Evolutionary conservation across 1,284 basidiomycete species (phyloP).

Genomic region (Athelia psychrophila): DNA sequence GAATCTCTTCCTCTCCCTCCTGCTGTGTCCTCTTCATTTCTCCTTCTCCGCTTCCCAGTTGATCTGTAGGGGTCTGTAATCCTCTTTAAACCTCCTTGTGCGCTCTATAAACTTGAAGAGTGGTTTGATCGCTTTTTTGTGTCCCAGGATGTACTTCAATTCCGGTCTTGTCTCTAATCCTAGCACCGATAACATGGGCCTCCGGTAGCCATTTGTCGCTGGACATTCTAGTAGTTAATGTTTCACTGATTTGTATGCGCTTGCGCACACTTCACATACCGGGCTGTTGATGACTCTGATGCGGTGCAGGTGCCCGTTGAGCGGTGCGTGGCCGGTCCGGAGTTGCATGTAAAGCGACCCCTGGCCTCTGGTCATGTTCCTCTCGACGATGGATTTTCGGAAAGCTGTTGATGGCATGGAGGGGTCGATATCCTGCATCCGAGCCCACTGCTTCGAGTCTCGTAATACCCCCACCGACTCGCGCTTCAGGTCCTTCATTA

Average conservation of each 20-base stretch:
- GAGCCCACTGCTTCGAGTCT: background rate
- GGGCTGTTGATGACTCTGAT: constrained; percentile 13
- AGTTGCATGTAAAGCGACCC: constrained; percentile 24
- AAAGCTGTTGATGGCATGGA: background rate
- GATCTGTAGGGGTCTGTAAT: background rate
- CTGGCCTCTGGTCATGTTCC: constrained; percentile 4
- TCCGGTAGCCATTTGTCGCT: background rate
- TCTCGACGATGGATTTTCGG: constrained; percentile 4
- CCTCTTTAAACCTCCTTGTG: background rate
- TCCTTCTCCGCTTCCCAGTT: too few relatives aligned
- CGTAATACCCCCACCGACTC: background rate
- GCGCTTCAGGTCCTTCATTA: background rate
- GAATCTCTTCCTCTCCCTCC: too few relatives aligned
- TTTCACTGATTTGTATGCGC: constrained; percentile 14
- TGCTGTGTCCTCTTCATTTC: too few relatives aligned
- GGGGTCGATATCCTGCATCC: background rate
- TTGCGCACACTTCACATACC: constrained; percentile 20
- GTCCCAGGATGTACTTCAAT: background rate
- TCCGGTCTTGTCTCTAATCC: background rate
- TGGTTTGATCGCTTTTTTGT: background rate
- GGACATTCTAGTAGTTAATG: constrained; percentile 25
- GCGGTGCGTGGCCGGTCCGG: constrained; percentile 22
- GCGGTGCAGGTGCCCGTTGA: constrained; percentile 20
- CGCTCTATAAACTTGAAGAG: background rate
- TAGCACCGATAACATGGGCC: background rate